Conservation (phyloP, 2,329 filamentous ascomycete genomes). For the Microdochium nivale region DNA sequence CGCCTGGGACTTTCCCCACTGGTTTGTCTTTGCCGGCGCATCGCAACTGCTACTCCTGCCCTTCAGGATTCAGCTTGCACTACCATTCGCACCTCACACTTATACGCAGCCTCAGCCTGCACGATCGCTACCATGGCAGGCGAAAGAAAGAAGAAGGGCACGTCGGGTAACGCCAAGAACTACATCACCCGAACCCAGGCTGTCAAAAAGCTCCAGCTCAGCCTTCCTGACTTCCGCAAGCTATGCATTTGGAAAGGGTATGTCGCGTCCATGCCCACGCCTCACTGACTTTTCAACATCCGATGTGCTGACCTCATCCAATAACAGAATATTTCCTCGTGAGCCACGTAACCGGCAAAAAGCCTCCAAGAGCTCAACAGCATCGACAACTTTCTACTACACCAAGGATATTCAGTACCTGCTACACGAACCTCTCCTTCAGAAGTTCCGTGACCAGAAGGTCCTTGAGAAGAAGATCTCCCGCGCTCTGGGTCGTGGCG, state of each 20-base stretch:
- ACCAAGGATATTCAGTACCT: constrained; percentile 97
- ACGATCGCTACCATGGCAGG: constrained; percentile 40
- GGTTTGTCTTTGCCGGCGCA: background rate
- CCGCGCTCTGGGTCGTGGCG: constrained; percentile 80
- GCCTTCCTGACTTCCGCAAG: constrained; percentile 91
- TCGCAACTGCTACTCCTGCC: background rate
- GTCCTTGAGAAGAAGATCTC: constrained; percentile 96
- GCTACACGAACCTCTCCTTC: constrained; percentile 86
- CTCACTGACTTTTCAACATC: background rate
- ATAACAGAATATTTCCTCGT: constrained; percentile 73
- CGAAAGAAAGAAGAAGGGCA: constrained; percentile 86
- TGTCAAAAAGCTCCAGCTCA: constrained; percentile 95
- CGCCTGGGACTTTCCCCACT: background rate
- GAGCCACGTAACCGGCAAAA: constrained; percentile 97
- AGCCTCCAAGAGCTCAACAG: constrained; percentile 82
- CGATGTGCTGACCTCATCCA: constrained; percentile 1
- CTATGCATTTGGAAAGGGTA: constrained; percentile 96
- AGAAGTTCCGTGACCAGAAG: constrained; percentile 96
- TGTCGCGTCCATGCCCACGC: background rate
- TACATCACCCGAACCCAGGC: constrained; percentile 96
- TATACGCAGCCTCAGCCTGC: background rate
- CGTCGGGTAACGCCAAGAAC: constrained; percentile 91
- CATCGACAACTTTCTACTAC: constrained; percentile 86
- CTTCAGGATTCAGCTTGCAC: background rate
- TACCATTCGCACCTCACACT: constrained; percentile 7